Evolutionary conservation across 129 eudicot genomes (phyloP).

Genomic region (Saussurea involucrata): DNA sequence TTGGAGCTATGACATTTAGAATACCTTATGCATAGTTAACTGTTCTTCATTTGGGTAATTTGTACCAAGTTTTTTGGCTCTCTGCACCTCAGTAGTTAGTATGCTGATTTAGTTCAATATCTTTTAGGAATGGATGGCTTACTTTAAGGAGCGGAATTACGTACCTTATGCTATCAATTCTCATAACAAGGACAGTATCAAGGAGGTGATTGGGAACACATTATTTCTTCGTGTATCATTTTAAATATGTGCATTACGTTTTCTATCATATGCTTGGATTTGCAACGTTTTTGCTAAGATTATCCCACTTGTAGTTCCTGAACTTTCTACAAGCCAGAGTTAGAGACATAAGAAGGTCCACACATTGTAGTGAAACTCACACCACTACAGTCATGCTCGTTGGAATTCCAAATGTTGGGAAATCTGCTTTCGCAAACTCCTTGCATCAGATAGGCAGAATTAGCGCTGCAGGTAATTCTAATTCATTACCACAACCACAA

Average conservation of each 20-base stretch:
- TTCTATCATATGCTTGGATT: background rate
- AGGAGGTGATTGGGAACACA: constrained; percentile 46
- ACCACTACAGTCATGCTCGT: constrained; percentile 68
- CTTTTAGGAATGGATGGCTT: constrained; percentile 62
- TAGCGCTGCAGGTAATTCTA: constrained; percentile 62
- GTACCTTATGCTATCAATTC: constrained; percentile 58
- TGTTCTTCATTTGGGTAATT: background rate
- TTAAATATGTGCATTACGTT: background rate
- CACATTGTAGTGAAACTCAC: constrained; percentile 28
- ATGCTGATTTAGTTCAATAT: background rate
- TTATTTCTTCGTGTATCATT: background rate
- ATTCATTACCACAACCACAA: background rate
- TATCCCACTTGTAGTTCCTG: constrained; percentile 52
- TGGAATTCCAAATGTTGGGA: constrained; percentile 90
- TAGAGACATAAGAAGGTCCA: constrained; percentile 50
- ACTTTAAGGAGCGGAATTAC: constrained; percentile 44
- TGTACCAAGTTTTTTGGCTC: background rate
- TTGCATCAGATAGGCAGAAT: constrained; percentile 86
- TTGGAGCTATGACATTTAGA: background rate
- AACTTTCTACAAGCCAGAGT: constrained; percentile 70
- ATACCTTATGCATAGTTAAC: background rate
- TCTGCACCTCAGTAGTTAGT: background rate
- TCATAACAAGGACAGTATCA: constrained; percentile 67
- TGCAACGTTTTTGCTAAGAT: background rate
- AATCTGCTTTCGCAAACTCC: constrained; percentile 82